Base-by-base conservation (phyloP, 441 rosid genomes). In the Manihot esculenta region DNA sequence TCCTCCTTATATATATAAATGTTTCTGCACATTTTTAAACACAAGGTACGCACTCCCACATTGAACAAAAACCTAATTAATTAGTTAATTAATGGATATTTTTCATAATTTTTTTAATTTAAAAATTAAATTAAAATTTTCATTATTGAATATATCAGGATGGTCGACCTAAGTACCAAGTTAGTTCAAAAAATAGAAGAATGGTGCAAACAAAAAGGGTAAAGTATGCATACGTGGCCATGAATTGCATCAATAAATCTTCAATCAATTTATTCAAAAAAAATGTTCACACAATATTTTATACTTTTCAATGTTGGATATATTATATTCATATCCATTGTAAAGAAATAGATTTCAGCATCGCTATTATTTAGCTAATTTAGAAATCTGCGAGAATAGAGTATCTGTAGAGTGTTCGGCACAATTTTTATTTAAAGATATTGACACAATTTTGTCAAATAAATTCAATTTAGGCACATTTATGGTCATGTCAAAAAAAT, bases 291-390 rank as follows among this genome's bases (percentile, higher is more conserved):
- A 64, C 66, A 38, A 89, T 86, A 51, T 87, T 86, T 48, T 83
- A 88, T 1, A 81, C 88, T 35, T 91, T 84, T 0, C 77, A 85
- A 2, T 70, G 87, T 84, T 47, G 86, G 72, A 89, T 89, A 47
- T 89, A 89, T 60, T 94, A 94, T 2, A 89, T 89, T 57, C 91
- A 89, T 26, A 91, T 87, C 27, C 92, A 91, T 64, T 72, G 68
- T 64, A 82, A 87, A 62, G 66, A 79, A 0, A 10, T 80, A n/a
- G 47, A 72, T 24, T 69, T 83, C 1, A 78, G 23, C 30, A 30
- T 77, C 0, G 20, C 87, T 0, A 81, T 89, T 11, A 53, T 83
- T 51, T 75, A 30, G 21, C 72, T 87, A 7, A 54, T 75, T 3
- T 73, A 80, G 0, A 41, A 51, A 60, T 48, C 81, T 0, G 85